A percentile compares a stretch with the other conserved stretches of the same genome.
phyloP scores from a whole-genome alignment of 306 rosid species.

The Corylus avellana region DNA sequence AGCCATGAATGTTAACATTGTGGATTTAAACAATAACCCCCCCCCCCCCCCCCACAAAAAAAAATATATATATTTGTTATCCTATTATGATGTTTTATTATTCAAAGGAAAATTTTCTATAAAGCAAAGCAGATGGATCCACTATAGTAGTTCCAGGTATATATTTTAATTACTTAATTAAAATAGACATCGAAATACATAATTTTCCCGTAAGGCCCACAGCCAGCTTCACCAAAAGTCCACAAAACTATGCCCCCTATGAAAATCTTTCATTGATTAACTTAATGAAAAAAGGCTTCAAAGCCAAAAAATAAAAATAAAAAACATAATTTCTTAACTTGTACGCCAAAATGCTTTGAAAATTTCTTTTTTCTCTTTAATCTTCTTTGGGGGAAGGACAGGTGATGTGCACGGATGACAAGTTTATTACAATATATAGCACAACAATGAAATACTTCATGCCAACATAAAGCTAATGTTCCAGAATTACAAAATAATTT shows the following conservation, averaged over 20 bases:
- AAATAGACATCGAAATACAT: not conserved
- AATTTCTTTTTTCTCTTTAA: not conserved
- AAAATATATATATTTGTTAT: not conserved
- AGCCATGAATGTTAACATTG: constrained; percentile 33
- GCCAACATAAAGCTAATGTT: constrained; percentile 1
- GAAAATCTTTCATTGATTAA: not conserved
- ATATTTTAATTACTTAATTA: not conserved
- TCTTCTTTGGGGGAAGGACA: not conserved
- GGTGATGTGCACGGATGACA: not conserved
- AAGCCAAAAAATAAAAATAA: not conserved
- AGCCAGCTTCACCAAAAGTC: not conserved
- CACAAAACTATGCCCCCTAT: not conserved
- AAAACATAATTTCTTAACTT: not conserved
- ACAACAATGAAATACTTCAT: not conserved
- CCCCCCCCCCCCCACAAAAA: too few relatives aligned
- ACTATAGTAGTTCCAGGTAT: too few relatives aligned
- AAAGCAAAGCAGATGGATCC: constrained; percentile 1
- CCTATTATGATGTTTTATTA: not conserved
- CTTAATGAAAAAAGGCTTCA: not conserved
- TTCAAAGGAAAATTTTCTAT: not conserved
- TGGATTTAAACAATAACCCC: not conserved
- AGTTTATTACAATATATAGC: not conserved
- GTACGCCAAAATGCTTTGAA: not conserved
- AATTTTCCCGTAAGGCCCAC: not conserved
- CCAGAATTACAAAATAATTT: not conserved